Evolutionary conservation across 2,329 filamentous ascomycete genomes (phyloP).

Genomic region (Ophiostoma australiae): DNA sequence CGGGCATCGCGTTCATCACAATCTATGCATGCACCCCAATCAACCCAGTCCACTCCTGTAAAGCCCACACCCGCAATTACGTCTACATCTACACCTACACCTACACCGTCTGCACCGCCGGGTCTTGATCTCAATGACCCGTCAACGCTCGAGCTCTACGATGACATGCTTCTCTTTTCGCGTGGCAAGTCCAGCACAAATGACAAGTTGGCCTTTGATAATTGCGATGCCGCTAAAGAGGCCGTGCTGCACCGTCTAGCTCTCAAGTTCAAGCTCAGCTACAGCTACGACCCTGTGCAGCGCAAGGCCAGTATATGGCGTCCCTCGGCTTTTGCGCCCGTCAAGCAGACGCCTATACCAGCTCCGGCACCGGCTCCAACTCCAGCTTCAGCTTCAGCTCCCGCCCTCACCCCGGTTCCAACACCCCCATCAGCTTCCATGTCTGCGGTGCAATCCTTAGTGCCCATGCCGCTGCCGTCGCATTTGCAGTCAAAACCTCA

Average conservation of each 20-base stretch:
- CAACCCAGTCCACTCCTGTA: background rate
- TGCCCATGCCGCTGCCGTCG: background rate
- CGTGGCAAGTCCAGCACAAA: slow-evolving; percentile 26
- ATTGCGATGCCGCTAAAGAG: slow-evolving; percentile 32
- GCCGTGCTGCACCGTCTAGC: slow-evolving; percentile 31
- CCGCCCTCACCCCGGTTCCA: background rate
- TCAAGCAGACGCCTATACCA: slow-evolving; percentile 12
- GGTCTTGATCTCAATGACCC: slow-evolving; percentile 27
- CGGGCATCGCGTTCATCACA: background rate
- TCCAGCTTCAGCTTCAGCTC: background rate
- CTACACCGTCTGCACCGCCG: background rate
- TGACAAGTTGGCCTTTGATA: slow-evolving; percentile 31
- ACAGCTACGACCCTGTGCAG: slow-evolving; percentile 31
- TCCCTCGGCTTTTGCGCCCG: slow-evolving; percentile 12
- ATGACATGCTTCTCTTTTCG: slow-evolving; percentile 31
- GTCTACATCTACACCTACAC: too few relatives aligned
- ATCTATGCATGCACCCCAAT: background rate
- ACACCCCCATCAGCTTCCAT: background rate
- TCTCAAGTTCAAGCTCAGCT: slow-evolving; percentile 31
- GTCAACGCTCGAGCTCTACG: slow-evolving; percentile 29
- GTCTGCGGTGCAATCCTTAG: background rate
- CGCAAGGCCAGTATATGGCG: slow-evolving; percentile 30
- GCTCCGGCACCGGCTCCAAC: slow-evolving; percentile 3
- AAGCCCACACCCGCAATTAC: background rate
- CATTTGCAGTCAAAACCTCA: background rate